phyloP scores from a whole-genome alignment of 2,329 filamentous ascomycete species.

The Pseudocercospora fuligena region DNA sequence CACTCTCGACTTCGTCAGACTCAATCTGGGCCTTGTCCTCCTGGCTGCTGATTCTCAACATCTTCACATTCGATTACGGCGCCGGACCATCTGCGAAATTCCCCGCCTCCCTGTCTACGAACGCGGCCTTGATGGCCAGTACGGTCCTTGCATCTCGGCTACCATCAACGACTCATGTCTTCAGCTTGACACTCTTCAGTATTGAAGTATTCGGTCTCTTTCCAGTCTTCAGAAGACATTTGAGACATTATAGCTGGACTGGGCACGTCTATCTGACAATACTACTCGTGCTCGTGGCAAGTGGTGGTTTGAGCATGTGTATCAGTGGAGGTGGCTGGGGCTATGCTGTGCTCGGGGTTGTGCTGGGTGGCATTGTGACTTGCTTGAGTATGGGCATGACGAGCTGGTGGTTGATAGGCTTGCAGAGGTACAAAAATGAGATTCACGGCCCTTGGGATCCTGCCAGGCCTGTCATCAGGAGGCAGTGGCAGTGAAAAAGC shows the following conservation, averaged over 20 bases:
- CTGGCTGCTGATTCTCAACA: conserved; percentile 91
- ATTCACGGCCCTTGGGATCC: conserved; percentile 98
- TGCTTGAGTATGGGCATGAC: conserved; percentile 86
- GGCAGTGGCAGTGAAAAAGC: conserved; percentile 25
- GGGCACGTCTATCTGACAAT: conserved; percentile 80
- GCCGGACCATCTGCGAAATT: conserved; percentile 67
- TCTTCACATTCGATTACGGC: conserved; percentile 97
- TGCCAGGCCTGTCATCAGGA: conserved; percentile 80
- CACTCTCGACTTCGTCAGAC: conserved; percentile 86
- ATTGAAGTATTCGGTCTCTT: conserved; percentile 98
- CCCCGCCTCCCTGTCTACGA: conserved; percentile 82
- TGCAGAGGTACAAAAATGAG: conserved; percentile 99
- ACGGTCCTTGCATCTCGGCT: conserved; percentile 91
- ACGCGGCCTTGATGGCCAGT: conserved; percentile 93
- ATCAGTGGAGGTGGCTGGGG: conserved; percentile 60
- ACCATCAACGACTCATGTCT: conserved; percentile 89
- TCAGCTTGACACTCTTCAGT: conserved; percentile 90
- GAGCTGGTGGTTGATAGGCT: conserved; percentile 95
- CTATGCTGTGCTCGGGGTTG: conserved; percentile 70
- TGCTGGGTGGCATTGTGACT: conserved; percentile 75
- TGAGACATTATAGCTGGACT: conserved; percentile 78
- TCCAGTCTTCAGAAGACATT: conserved; percentile 92
- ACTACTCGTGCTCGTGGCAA: conserved; percentile 76
- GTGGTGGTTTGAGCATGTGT: conserved; percentile 72
- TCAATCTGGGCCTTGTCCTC: conserved; percentile 97